Evolutionary conservation across 1,284 basidiomycete genomes (phyloP).

Genomic region (Ganoderma lingzhi): DNA sequence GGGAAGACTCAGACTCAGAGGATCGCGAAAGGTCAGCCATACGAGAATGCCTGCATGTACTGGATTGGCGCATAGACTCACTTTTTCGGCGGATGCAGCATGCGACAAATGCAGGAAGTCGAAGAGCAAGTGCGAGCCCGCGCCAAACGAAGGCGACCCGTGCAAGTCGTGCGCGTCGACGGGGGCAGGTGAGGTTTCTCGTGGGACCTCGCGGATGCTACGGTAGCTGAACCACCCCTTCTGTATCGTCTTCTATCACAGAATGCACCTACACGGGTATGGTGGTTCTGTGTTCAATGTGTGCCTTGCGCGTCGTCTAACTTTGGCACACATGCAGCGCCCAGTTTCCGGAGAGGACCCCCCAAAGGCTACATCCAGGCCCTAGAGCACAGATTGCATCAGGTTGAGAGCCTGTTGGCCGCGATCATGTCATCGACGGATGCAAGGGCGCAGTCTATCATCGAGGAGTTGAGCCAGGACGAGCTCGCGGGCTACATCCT

Average conservation of each 20-base stretch:
- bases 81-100: slow-evolving; percentile 48
- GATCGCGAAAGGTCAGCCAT: slow-evolving; percentile 66
- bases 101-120: slow-evolving; percentile 88
- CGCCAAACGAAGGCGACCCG: slow-evolving; percentile 51
- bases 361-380: slow-evolving; percentile 92
- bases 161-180: slow-evolving; percentile 77
- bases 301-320: not conserved
- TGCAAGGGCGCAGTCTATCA: slow-evolving; percentile 68
- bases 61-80: slow-evolving; percentile 12
- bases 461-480: slow-evolving; percentile 76
- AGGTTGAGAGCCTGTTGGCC: slow-evolving; percentile 88
- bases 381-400: slow-evolving; percentile 87
- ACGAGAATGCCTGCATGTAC: not conserved
- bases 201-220: not conserved
- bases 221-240: not conserved
- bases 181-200: slow-evolving; percentile 56
- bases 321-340: slow-evolving; percentile 52
- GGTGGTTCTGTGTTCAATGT: not conserved
- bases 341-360: slow-evolving; percentile 83
- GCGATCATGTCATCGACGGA: slow-evolving; percentile 71
- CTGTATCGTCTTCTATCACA: slow-evolving; percentile 41
- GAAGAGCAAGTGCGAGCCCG: slow-evolving; percentile 85
- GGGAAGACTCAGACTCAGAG: slow-evolving; percentile 37
- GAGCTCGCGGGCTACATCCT: slow-evolving; percentile 76
- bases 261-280: slow-evolving; percentile 83